Conservation (phyloP, 495 filamentous ascomycete species). For the Geopyxis carbonaria region DNA sequence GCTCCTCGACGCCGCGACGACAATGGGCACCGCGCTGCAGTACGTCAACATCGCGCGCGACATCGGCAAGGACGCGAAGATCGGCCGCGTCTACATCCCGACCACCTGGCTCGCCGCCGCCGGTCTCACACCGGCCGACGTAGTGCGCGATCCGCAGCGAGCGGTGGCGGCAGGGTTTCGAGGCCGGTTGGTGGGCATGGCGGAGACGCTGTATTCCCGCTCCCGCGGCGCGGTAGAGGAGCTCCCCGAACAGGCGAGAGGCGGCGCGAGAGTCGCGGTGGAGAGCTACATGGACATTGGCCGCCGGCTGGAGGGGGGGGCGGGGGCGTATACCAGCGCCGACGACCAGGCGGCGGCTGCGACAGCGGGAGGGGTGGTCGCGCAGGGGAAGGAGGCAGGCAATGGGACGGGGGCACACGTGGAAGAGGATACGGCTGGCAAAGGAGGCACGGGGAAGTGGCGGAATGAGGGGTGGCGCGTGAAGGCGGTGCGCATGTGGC, state of each 20-base stretch:
- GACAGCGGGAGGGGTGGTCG: constrained; percentile 21
- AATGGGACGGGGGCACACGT: no score
- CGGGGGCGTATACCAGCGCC: constrained; percentile 26
- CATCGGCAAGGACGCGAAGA: constrained; percentile 41
- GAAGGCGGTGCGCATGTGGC: no score
- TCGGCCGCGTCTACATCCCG: constrained; percentile 47
- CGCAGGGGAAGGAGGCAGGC: not conserved
- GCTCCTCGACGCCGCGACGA: constrained; percentile 33
- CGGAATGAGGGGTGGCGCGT: no score
- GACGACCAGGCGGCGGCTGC: no score
- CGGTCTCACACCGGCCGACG: constrained; percentile 34
- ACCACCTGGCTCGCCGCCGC: constrained; percentile 40
- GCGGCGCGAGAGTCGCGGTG: constrained; percentile 46
- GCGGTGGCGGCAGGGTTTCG: constrained; percentile 34
- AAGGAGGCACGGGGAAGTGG: no score
- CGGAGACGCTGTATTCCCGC: constrained; percentile 36
- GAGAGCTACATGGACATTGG: constrained; percentile 64
- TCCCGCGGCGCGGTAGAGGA: constrained; percentile 36
- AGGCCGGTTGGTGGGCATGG: constrained; percentile 35
- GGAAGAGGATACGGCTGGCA: no score
- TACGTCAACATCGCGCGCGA: constrained; percentile 58
- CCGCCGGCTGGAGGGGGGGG: constrained; percentile 32
- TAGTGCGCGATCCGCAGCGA: constrained; percentile 34
- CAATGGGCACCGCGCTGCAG: constrained; percentile 52
- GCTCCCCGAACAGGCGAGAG: constrained; percentile 38